Evolutionary conservation across 306 rosid species (phyloP).

Genomic region (Cucurbita ficifolia): DNA sequence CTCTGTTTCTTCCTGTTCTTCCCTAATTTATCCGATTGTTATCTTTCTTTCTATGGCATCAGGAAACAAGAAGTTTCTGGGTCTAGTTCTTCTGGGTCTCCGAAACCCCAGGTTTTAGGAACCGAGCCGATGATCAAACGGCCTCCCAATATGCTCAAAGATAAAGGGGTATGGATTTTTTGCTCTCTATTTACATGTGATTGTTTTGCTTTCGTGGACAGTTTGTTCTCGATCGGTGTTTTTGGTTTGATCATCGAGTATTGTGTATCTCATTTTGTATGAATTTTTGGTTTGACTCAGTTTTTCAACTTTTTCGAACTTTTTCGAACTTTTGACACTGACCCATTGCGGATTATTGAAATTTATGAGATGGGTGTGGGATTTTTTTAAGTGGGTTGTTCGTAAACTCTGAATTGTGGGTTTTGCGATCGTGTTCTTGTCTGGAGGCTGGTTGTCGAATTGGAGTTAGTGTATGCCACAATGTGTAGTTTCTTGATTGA

Average conservation of each 20-base stretch:
- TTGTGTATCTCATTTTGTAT: neutral
- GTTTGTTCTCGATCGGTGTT: neutral
- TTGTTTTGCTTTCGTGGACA: neutral
- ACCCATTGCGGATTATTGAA: neutral
- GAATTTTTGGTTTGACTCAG: neutral
- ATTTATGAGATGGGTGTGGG: neutral
- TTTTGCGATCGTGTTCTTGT: neutral
- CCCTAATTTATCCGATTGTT: neutral
- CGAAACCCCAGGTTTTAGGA: conserved; percentile 29
- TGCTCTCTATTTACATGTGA: neutral
- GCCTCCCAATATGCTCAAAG: conserved; percentile 18
- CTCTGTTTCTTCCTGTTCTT: neutral
- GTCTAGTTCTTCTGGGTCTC: conserved; percentile 15
- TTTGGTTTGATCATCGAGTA: neutral
- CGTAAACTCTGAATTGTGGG: neutral
- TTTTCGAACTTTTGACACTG: neutral
- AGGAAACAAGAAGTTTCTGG: conserved; percentile 16
- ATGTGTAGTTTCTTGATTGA: neutral
- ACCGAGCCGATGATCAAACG: conserved; percentile 16
- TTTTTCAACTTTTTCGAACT: neutral
- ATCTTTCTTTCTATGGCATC: conserved; percentile 13
- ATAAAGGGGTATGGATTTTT: conserved; percentile 26
- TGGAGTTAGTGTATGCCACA: neutral
- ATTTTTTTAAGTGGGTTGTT: neutral
- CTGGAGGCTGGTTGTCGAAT: neutral